Conservation (phyloP, 805 yeast genomes). For the Sugiyamaella smithiae region DNA sequence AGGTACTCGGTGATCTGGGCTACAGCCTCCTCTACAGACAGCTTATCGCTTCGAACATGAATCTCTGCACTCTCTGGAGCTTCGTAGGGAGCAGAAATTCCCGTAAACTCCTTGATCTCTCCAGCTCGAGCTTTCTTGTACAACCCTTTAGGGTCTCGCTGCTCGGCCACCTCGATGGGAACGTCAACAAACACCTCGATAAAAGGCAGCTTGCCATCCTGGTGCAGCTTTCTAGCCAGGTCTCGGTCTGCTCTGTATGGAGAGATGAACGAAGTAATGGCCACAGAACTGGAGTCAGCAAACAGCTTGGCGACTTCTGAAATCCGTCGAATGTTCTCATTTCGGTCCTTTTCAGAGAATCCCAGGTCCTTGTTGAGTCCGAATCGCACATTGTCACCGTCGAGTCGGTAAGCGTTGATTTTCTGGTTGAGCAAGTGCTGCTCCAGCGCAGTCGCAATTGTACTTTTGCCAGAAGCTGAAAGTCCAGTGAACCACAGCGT, state of each 20-base stretch:
- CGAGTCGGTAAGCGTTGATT: slow-evolving; percentile 78
- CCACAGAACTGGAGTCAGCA: slow-evolving; percentile 86
- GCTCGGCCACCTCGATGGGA: slow-evolving; percentile 90
- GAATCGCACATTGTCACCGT: slow-evolving; percentile 89
- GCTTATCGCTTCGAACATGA: slow-evolving; percentile 68
- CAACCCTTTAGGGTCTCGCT: slow-evolving; percentile 95
- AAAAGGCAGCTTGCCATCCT: slow-evolving; percentile 70
- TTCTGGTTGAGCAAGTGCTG: slow-evolving; percentile 70
- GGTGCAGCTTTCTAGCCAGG: slow-evolving; percentile 81
- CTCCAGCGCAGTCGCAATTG: slow-evolving; percentile 93
- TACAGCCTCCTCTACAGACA: slow-evolving; percentile 79
- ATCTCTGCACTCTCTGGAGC: slow-evolving; percentile 85
- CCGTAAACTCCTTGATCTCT: slow-evolving; percentile 88
- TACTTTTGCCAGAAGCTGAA: slow-evolving; percentile 89
- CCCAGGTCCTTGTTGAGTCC: slow-evolving; percentile 95
- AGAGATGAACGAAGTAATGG: slow-evolving; percentile 88
- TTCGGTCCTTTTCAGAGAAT: slow-evolving; percentile 85
- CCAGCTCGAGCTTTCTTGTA: slow-evolving; percentile 98
- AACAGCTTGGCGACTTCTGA: slow-evolving; percentile 91
- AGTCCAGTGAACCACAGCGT: slow-evolving; percentile 96
- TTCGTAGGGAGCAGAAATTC: slow-evolving; percentile 94
- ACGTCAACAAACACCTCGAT: slow-evolving; percentile 91
- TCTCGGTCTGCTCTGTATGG: slow-evolving; percentile 86
- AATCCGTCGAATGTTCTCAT: slow-evolving; percentile 92
- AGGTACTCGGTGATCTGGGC: slow-evolving; percentile 64